phyloP scores from a whole-genome alignment of 176 grass and related monocot genomes.

The Leersia perrieri region DNA sequence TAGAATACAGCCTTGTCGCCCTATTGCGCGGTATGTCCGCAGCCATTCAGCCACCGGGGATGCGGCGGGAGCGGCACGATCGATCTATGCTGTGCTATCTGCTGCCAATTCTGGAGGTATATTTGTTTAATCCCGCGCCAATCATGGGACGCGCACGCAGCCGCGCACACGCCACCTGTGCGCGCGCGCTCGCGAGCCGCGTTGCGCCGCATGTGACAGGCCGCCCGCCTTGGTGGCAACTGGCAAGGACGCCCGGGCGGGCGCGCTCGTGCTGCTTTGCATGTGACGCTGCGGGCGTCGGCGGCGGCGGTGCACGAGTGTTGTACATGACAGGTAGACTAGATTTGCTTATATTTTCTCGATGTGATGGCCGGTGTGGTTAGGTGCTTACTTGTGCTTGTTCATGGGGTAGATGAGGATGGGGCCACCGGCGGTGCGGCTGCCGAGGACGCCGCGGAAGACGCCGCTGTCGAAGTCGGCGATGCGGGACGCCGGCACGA shows the following conservation, averaged over 20 bases:
- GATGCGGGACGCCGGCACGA: conserved; percentile 87
- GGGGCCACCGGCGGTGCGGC: conserved; percentile 72
- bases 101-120: neutral
- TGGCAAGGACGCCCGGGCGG: neutral
- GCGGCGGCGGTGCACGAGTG: neutral
- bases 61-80: neutral
- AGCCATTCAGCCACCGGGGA: conserved; percentile 29
- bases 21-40: conserved; percentile 47
- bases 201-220: conserved; percentile 19
- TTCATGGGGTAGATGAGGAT: conserved; percentile 99
- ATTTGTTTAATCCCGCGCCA: conserved; percentile 8
- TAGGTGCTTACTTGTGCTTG: conserved; percentile 59
- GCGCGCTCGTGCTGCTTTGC: conserved; percentile 17
- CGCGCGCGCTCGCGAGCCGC: conserved; percentile 21
- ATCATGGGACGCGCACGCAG: conserved; percentile 20
- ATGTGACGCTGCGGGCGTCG: neutral
- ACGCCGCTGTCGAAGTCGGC: conserved; percentile 79
- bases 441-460: conserved; percentile 74
- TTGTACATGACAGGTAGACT: neutral
- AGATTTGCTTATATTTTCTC: too few relatives aligned
- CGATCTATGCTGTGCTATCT: neutral
- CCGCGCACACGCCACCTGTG: conserved; percentile 24
- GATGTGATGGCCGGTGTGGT: neutral
- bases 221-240: neutral
- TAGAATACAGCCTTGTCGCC: conserved; percentile 37